Percentiles rank a stretch among this genome's conserved stretches.
These are phyloP conservation scores for Picochlorum sp. DNA, from an alignment of 139 green algal species.

Conservation along the genomic window DNA sequence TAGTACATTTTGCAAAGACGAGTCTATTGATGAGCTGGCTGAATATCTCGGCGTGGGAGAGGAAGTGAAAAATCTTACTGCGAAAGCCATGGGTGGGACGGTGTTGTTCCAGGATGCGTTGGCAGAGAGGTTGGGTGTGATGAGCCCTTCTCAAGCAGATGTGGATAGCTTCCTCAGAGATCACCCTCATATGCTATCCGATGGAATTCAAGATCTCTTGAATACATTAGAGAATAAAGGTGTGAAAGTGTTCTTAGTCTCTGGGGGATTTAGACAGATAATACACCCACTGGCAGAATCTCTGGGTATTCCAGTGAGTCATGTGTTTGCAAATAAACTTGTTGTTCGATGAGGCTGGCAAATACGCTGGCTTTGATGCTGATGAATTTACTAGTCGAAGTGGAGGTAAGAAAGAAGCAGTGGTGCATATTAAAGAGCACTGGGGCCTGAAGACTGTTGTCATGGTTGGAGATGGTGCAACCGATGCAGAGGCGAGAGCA, in stretches of 20 bases:
- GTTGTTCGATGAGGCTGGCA: slow-evolving; percentile 74
- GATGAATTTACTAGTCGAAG: slow-evolving; percentile 81
- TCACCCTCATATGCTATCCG: slow-evolving; percentile 38
- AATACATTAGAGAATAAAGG: slow-evolving; percentile 41
- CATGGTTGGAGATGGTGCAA: slow-evolving; percentile 95
- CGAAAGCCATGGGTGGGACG: slow-evolving; percentile 84
- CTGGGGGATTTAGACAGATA: slow-evolving; percentile 87
- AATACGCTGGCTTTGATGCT: slow-evolving; percentile 87
- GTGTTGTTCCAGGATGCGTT: slow-evolving; percentile 89
- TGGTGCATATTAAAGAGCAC: slow-evolving; percentile 71
- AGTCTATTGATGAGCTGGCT: slow-evolving; percentile 96
- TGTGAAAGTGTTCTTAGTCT: slow-evolving; percentile 87
- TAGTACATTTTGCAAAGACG: slow-evolving; percentile 90
- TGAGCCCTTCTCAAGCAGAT: slow-evolving; percentile 42
- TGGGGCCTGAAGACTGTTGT: slow-evolving; percentile 61
- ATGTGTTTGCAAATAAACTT: slow-evolving; percentile 95
- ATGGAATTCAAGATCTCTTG: slow-evolving; percentile 86
- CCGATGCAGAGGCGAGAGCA: slow-evolving; percentile 81
- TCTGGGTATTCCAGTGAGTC: slow-evolving; percentile 63
- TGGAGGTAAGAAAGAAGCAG: slow-evolving; percentile 84
- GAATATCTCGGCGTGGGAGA: slow-evolving; percentile 82
- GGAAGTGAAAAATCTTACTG: slow-evolving; percentile 43
- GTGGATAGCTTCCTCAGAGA: slow-evolving; percentile 1
- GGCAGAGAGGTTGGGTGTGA: slow-evolving; percentile 61
- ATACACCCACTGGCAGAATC: slow-evolving; percentile 87